Evolutionary conservation across 352 stramenopile species (phyloP), one percentile per base, ranked within the genome.

Genomic region (Thraustochytrium sp.): DNA sequence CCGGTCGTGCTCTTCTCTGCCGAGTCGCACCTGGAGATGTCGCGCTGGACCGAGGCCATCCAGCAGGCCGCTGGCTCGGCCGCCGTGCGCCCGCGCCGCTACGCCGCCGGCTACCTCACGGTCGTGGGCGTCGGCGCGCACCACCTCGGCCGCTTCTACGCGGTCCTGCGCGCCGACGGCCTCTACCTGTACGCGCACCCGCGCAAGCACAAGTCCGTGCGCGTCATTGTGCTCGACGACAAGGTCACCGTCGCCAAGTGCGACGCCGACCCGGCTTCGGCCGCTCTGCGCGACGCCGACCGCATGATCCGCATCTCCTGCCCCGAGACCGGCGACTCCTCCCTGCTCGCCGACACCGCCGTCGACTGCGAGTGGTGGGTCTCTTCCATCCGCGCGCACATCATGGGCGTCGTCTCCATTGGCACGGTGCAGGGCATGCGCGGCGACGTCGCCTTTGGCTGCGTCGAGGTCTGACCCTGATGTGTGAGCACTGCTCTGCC

Each of bases 321-420:
- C 18, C 48, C 3, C 18, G 68, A 80, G 23, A 9, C 13, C 9
- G 46, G 68, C 23, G 40, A 63, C 1, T 55, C n/a, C 4, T 55
- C 44, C 31, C 40, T 80, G 1, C 68, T 80, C n/a, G 68, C 68
- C 37, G 68, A 80, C 31, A 80, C 68, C 13, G 49, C 3, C 51
- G 68, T 80, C 21, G 68, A 80, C 38, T 64, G 68, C 38, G 68
- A 80, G 29, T 80, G 68, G 68, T 80, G 68, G 68, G 29, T 80
- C 51, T 65, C 48, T 16, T 36, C 68, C 42, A 42, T 80, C 29
- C 48, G 48, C 51, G 68, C 68, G 5, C 46, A 80, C 51, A 31
- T 29, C 34, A 68, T 80, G 68, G 68, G 68, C 48, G 53, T 80
- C n/a, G 68, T 80, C n/a, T 55, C 34, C 2, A 21, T 16, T 18